A percentile compares a stretch with the other conserved stretches of the same genome.
phyloP scores from a whole-genome alignment of 192 early-diverging fungal genomes.

The Umbelopsis isabellina region DNA sequence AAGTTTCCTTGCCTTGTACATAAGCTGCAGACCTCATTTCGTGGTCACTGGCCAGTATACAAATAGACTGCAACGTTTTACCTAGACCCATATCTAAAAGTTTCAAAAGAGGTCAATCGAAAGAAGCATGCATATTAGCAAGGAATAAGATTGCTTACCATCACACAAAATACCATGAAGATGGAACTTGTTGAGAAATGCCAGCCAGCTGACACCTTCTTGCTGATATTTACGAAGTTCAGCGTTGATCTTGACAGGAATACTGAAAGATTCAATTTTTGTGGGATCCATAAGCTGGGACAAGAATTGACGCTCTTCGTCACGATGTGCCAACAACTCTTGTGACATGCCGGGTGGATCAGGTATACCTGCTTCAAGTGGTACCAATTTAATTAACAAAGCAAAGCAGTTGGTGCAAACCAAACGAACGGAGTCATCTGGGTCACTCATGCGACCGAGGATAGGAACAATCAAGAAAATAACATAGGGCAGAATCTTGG shows the following conservation, averaged over 20 bases:
- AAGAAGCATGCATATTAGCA: neutral
- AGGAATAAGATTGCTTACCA: conserved; percentile 49
- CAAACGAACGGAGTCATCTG: conserved; percentile 86
- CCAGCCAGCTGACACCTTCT: conserved; percentile 98
- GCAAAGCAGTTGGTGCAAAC: conserved; percentile 95
- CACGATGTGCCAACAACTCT: conserved; percentile 78
- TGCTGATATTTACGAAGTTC: conserved; percentile 96
- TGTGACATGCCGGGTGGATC: conserved; percentile 87
- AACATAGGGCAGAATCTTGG: conserved; percentile 91
- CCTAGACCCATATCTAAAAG: conserved; percentile 94
- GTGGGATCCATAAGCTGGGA: conserved; percentile 90
- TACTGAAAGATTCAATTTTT: conserved; percentile 82
- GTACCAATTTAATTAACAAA: conserved; percentile 91
- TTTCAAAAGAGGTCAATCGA: neutral
- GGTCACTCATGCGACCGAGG: conserved; percentile 95
- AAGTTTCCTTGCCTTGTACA: conserved; percentile 56
- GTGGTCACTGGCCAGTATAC: conserved; percentile 92
- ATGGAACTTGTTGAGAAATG: conserved; percentile 95
- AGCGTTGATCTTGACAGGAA: conserved; percentile 92
- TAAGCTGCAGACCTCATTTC: conserved; percentile 65
- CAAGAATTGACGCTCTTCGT: conserved; percentile 91
- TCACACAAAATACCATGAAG: conserved; percentile 98
- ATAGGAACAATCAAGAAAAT: conserved; percentile 97
- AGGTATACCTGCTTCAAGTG: conserved; percentile 93
- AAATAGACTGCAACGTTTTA: conserved; percentile 97